Percentiles rank a stretch among this genome's conserved stretches.
These are phyloP conservation scores for Trametes polyzona DNA, from an alignment of 1,284 basidiomycete genomes.

Conservation along the genomic window DNA sequence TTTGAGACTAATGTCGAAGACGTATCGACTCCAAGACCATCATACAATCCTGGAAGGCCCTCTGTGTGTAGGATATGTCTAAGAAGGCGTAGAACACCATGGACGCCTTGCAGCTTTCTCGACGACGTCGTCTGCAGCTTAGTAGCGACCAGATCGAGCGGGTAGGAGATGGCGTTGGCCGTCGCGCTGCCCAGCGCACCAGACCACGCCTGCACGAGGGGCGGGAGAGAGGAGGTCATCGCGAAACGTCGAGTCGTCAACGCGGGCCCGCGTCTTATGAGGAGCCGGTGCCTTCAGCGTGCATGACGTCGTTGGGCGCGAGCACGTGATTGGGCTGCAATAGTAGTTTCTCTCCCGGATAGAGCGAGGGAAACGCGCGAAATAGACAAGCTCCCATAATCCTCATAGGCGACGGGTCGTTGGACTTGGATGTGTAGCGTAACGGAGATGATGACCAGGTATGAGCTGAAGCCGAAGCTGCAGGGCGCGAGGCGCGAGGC, in stretches of 20 bases:
- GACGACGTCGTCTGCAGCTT: conserved; percentile 41
- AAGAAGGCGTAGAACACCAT: conserved; percentile 42
- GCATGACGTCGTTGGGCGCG: conserved; percentile 12
- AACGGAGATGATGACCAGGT: no score
- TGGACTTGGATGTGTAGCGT: no score
- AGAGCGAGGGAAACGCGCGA: no score
- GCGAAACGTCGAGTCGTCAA: neutral
- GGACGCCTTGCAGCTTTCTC: conserved; percentile 39
- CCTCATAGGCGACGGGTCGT: no score
- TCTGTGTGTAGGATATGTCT: conserved; percentile 42
- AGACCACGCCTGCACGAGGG: conserved; percentile 58
- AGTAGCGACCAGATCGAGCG: conserved; percentile 57
- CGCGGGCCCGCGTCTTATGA: neutral
- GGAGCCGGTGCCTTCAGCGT: neutral
- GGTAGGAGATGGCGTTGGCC: conserved; percentile 56
- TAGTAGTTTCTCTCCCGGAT: no score
- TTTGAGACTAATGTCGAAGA: conserved; percentile 56
- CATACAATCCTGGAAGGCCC: conserved; percentile 50
- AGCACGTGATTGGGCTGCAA: conserved; percentile 13
- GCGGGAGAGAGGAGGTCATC: conserved; percentile 61
- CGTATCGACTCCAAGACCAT: conserved; percentile 53
- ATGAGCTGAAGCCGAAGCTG: neutral
- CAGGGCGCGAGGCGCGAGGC: neutral
- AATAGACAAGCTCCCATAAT: no score
- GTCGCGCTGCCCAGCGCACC: conserved; percentile 57